These are phyloP conservation scores for Fragaria vesca DNA, from an alignment of 306 rosid species.

Conservation along the genomic window DNA sequence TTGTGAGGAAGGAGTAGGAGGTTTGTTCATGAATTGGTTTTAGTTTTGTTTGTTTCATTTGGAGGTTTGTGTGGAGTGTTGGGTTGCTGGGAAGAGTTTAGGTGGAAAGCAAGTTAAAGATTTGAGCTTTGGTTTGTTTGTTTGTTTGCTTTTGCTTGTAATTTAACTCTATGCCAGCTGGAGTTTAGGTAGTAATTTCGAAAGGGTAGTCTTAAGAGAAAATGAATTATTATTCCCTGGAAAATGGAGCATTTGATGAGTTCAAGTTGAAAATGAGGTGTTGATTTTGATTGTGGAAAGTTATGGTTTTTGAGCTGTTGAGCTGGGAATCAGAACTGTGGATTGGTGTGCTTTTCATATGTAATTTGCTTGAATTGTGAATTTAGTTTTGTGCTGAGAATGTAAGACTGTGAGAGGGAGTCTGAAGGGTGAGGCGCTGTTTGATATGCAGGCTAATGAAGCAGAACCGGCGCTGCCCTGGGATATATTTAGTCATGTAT, in stretches of 20 bases:
- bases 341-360: neutral
- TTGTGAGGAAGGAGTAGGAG: neutral
- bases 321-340: neutral
- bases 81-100: slow-evolving; percentile 17
- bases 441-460: slow-evolving; percentile 57
- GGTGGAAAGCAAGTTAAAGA: slow-evolving; percentile 14
- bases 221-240: neutral
- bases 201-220: slow-evolving; percentile 1
- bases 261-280: neutral
- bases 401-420: slow-evolving; percentile 11
- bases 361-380: neutral
- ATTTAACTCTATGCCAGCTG: slow-evolving; percentile 15
- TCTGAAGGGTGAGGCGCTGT: slow-evolving; percentile 25
- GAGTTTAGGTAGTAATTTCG: slow-evolving; percentile 15
- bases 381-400: neutral
- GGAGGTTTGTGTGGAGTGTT: slow-evolving; percentile 18
- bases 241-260: neutral
- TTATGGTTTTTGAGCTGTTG: neutral
- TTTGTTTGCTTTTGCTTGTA: slow-evolving; percentile 22
- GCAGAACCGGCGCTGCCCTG: slow-evolving; percentile 43
- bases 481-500: slow-evolving; percentile 55
- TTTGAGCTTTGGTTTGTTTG: slow-evolving; percentile 22
- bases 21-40: neutral
- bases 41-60: slow-evolving; percentile 28
- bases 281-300: neutral